A percentile compares a stretch with the other conserved stretches of the same genome.
These are phyloP conservation scores for Wickerhamomyces sydowiorum DNA, from an alignment of 805 yeast species.

Conservation along the genomic window DNA sequence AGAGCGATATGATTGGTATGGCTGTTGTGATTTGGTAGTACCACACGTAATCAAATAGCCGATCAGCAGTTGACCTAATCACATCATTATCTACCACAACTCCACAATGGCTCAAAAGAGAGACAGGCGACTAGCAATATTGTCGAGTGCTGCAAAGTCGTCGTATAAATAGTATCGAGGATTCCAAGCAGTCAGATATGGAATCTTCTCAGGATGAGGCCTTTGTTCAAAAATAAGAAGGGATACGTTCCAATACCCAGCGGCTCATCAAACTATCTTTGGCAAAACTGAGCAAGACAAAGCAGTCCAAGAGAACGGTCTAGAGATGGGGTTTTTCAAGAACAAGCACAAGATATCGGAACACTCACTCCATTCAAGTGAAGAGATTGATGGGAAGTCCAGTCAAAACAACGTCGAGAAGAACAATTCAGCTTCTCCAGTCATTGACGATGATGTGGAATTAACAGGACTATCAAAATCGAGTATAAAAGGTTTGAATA, in stretches of 20 bases:
- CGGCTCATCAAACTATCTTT: background rate
- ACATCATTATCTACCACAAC: no score
- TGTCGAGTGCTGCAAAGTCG: no score
- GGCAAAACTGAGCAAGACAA: background rate
- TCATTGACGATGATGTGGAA: background rate
- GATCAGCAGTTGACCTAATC: no score
- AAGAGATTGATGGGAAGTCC: background rate
- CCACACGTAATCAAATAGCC: no score
- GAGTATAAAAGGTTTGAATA: constrained; percentile 42
- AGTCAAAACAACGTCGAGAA: background rate
- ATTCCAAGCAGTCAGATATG: no score
- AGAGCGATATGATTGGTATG: no score
- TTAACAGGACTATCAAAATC: background rate
- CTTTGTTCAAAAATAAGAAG: background rate
- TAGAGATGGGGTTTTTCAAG: background rate
- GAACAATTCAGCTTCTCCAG: background rate
- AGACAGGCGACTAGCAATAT: no score
- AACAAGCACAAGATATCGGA: background rate
- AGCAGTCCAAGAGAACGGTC: no score
- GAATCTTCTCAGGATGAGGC: background rate
- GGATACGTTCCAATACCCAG: background rate
- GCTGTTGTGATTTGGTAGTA: no score
- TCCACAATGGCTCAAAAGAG: no score
- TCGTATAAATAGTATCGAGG: no score
- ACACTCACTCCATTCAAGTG: background rate